A percentile compares a stretch with the other conserved stretches of the same genome.
These are phyloP conservation scores for Aspergillus fructus DNA, from an alignment of 2,329 filamentous ascomycete species.

Conservation along the genomic window DNA sequence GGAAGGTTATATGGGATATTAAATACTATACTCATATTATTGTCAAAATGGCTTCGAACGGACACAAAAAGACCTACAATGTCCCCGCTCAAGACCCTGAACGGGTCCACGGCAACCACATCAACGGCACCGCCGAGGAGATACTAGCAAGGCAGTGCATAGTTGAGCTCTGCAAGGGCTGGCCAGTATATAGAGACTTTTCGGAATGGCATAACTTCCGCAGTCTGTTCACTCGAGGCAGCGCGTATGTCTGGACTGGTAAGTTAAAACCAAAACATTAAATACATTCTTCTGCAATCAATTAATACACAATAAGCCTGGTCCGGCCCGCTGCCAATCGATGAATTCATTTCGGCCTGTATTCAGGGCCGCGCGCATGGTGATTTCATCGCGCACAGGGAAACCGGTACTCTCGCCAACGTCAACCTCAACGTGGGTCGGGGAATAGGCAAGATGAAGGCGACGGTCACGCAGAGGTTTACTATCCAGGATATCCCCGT, in stretches of 20 bases:
- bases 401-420: neutral
- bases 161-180: neutral
- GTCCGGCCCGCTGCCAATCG: neutral
- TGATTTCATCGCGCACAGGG: neutral
- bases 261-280: too few species aligned
- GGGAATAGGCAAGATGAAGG: neutral
- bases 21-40: too few species aligned
- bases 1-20: too few species aligned
- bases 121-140: neutral
- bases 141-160: neutral
- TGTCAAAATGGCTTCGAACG: too few species aligned
- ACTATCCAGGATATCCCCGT: neutral
- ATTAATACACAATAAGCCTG: neutral
- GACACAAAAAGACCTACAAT: too few species aligned
- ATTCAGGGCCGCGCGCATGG: neutral
- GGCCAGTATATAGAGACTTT: neutral
- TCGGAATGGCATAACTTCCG: neutral
- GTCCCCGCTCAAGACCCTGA: too few species aligned
- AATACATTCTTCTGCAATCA: too few species aligned
- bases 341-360: neutral
- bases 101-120: too few species aligned
- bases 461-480: neutral
- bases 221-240: neutral
- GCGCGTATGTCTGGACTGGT: neutral
- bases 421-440: neutral